These are phyloP conservation scores for Dothidotthia symphoricarpi DNA, from an alignment of 2,329 filamentous ascomycete species.

Conservation along the genomic window DNA sequence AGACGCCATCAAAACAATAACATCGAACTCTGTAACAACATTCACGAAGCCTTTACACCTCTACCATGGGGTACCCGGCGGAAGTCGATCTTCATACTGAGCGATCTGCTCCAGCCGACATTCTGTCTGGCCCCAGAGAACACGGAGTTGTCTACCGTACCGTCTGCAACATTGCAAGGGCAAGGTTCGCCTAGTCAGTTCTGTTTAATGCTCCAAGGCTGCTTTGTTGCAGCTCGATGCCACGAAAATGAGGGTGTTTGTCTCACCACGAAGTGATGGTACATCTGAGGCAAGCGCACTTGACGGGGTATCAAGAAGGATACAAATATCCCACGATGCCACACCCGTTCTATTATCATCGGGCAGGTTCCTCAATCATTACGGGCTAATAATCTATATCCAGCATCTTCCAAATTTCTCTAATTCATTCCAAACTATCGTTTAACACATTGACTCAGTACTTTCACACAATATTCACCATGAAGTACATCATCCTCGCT, in stretches of 20 bases:
- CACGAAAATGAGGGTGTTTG: conserved; percentile 6
- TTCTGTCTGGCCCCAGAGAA: conserved; percentile 5
- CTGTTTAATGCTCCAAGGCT: too few species aligned
- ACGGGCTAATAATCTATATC: conserved; percentile 26
- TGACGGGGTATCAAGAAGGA: not conserved
- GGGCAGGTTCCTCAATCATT: conserved; percentile 34
- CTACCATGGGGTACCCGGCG: conserved; percentile 12
- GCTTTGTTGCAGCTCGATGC: not conserved
- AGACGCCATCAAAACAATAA: conserved; percentile 36
- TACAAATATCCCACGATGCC: conserved; percentile 26
- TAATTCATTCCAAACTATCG: conserved; percentile 6
- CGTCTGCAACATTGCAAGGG: conserved; percentile 12
- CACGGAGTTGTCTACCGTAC: conserved; percentile 13
- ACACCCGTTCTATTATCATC: conserved; percentile 15
- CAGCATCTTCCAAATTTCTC: conserved; percentile 15
- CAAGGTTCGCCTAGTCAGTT: conserved; percentile 1
- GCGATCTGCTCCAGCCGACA: too few species aligned
- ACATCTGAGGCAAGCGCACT: conserved; percentile 5
- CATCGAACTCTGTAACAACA: conserved; percentile 26
- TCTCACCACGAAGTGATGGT: conserved; percentile 6
- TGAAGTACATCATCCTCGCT: conserved; percentile 40
- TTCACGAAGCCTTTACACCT: conserved; percentile 7
- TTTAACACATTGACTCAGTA: conserved; percentile 17
- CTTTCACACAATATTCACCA: conserved; percentile 24
- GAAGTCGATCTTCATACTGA: conserved; percentile 3